These are phyloP conservation scores for Suhomyces wounanorum DNA, from an alignment of 1,139 yeast species.

Conservation along the genomic window DNA sequence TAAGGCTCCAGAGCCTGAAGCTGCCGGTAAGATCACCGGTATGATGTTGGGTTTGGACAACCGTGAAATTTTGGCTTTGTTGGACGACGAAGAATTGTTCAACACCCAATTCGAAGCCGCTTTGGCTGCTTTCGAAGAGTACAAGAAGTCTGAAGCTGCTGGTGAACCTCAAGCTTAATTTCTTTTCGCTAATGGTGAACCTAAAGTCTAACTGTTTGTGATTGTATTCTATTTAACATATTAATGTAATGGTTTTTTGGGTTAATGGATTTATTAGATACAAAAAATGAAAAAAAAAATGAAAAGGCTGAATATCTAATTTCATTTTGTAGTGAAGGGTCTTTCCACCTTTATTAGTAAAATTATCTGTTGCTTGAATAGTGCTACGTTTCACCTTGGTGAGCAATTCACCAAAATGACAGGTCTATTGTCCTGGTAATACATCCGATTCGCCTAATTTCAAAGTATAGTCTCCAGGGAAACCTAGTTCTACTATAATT, in stretches of 20 bases:
- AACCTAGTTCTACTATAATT: not conserved
- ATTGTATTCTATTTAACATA: slow-evolving; percentile 27
- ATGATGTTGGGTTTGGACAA: slow-evolving; percentile 97
- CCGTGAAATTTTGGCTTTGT: slow-evolving; percentile 83
- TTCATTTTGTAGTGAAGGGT: not conserved
- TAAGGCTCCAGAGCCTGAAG: slow-evolving; percentile 83
- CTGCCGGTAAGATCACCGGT: slow-evolving; percentile 99
- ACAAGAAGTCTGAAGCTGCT: slow-evolving; percentile 52
- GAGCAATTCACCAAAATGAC: not conserved
- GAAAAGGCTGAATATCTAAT: slow-evolving; percentile 20
- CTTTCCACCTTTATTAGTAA: no score
- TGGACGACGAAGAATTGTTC: slow-evolving; percentile 88
- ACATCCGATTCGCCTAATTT: not conserved
- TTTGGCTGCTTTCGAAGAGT: slow-evolving; percentile 86
- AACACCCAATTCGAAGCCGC: slow-evolving; percentile 95
- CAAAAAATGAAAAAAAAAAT: slow-evolving; percentile 25
- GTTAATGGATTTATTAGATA: slow-evolving; percentile 36
- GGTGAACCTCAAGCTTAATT: slow-evolving; percentile 17
- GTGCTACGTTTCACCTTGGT: not conserved
- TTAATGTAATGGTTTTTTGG: slow-evolving; percentile 32
- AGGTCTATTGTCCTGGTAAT: not conserved
- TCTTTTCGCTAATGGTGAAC: slow-evolving; percentile 19
- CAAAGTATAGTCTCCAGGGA: not conserved
- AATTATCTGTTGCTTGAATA: no score
- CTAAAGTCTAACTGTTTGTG: slow-evolving; percentile 15